A percentile compares a stretch with the other conserved stretches of the same genome.
phyloP scores from a whole-genome alignment of 2,329 filamentous ascomycete species.

The Emmonsiellopsis sp. region DNA sequence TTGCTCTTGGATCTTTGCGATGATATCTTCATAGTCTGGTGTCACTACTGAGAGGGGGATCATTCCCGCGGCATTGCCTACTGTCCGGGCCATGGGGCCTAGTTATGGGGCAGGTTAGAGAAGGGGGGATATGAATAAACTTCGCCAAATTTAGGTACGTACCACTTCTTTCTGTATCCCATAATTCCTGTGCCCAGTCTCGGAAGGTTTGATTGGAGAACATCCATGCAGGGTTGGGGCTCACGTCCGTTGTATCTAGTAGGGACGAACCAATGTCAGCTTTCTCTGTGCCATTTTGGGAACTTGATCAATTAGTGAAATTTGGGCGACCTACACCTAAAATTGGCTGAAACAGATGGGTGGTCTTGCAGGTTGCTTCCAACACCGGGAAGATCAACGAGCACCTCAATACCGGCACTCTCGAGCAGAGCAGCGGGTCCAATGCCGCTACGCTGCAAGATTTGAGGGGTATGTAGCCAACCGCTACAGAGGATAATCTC shows the following conservation, averaged over 20 bases:
- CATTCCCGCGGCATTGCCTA: not conserved
- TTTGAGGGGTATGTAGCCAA: conserved; percentile 31
- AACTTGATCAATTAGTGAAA: not conserved
- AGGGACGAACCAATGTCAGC: not conserved
- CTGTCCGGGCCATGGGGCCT: not conserved
- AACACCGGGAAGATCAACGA: conserved; percentile 40
- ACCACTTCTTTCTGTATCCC: not conserved
- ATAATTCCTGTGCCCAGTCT: not conserved
- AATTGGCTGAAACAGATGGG: not conserved
- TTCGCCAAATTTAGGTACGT: not conserved
- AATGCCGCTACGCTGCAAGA: conserved; percentile 43
- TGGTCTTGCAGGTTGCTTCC: conserved; percentile 26
- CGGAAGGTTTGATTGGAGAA: not conserved
- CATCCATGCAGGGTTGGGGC: not conserved
- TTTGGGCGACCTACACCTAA: not conserved
- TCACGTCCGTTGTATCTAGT: not conserved
- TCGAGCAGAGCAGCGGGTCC: conserved; percentile 30
- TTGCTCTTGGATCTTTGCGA: not conserved
- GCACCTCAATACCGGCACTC: conserved; percentile 27
- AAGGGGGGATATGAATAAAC: not conserved
- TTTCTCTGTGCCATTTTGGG: not conserved
- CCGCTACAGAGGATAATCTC: conserved; percentile 36
- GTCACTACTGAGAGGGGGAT: not conserved
- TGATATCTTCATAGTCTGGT: not conserved
- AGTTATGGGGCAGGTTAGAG: not conserved